Conservation (phyloP, 768 basidiomycete genomes). For the Calvatia gigantea region DNA sequence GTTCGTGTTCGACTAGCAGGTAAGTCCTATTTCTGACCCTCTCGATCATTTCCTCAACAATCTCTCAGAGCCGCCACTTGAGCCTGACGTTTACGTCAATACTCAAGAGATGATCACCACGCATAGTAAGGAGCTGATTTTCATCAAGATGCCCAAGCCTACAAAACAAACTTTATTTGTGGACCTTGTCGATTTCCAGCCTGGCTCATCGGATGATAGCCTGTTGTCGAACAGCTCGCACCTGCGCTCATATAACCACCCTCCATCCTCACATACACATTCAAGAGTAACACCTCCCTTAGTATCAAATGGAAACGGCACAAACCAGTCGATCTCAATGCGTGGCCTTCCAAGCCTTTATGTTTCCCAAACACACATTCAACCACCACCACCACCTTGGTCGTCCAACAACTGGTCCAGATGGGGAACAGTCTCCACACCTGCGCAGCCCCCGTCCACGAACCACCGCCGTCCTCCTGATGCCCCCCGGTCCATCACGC, state of each 20-base stretch:
- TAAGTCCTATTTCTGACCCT: slow-evolving; percentile 23
- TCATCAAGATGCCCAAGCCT: slow-evolving; percentile 62
- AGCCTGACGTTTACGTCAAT: slow-evolving; percentile 62
- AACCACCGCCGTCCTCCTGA: slow-evolving; percentile 18
- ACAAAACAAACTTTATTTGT: slow-evolving; percentile 68
- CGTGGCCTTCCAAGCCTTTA: slow-evolving; percentile 11
- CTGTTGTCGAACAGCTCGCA: slow-evolving; percentile 1
- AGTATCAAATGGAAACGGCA: slow-evolving; percentile 10
- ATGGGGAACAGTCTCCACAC: slow-evolving; percentile 44
- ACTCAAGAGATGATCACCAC: slow-evolving; percentile 70
- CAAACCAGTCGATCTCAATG: slow-evolving; percentile 9
- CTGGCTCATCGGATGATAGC: slow-evolving; percentile 36
- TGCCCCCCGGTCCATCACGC: background rate
- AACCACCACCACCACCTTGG: slow-evolving; percentile 39
- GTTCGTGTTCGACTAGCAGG: slow-evolving; percentile 60
- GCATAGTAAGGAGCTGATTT: slow-evolving; percentile 69
- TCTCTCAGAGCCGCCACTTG: slow-evolving; percentile 16
- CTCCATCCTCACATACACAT: slow-evolving; percentile 5
- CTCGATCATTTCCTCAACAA: slow-evolving; percentile 11
- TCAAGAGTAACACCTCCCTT: slow-evolving; percentile 9
- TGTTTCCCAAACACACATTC: slow-evolving; percentile 10
- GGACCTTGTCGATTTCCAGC: slow-evolving; percentile 63
- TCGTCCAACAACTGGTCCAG: slow-evolving; percentile 26
- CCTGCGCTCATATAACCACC: slow-evolving; percentile 4
- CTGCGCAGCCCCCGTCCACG: slow-evolving; percentile 41